Conservation (phyloP, 805 yeast species). For the Saccharomycopsis fermentans region DNA sequence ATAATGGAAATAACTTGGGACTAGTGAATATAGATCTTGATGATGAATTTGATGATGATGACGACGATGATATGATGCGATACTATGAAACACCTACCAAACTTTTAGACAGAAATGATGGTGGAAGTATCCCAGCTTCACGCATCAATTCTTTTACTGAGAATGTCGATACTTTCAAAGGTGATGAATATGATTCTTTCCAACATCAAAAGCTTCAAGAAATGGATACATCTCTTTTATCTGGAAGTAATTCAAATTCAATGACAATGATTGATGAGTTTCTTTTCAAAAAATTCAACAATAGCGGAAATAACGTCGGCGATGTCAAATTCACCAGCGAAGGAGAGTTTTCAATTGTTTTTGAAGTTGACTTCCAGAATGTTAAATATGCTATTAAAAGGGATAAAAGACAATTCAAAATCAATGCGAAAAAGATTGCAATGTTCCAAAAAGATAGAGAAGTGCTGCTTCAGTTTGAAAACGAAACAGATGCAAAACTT, state of each 20-base stretch:
- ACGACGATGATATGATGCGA: background rate
- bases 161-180: background rate
- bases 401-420: conserved; percentile 36
- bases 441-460: conserved; percentile 5
- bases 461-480: conserved; percentile 6
- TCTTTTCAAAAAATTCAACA: conserved; percentile 7
- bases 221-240: background rate
- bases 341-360: conserved; percentile 88
- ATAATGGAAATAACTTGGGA: background rate
- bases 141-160: background rate
- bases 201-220: background rate
- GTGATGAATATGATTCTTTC: background rate
- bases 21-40: background rate
- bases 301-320: background rate
- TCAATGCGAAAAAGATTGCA: background rate
- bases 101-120: background rate
- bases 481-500: conserved; percentile 6
- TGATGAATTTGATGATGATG: conserved; percentile 1
- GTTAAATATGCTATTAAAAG: conserved; percentile 75
- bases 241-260: background rate
- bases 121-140: background rate
- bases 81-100: background rate
- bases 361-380: conserved; percentile 61
- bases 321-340: conserved; percentile 57
- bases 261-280: conserved; percentile 8